Evolutionary conservation across 1,284 basidiomycete species (phyloP), one percentile per base, ranked within the genome.

Genomic region (Cryptococcus hybrid): DNA sequence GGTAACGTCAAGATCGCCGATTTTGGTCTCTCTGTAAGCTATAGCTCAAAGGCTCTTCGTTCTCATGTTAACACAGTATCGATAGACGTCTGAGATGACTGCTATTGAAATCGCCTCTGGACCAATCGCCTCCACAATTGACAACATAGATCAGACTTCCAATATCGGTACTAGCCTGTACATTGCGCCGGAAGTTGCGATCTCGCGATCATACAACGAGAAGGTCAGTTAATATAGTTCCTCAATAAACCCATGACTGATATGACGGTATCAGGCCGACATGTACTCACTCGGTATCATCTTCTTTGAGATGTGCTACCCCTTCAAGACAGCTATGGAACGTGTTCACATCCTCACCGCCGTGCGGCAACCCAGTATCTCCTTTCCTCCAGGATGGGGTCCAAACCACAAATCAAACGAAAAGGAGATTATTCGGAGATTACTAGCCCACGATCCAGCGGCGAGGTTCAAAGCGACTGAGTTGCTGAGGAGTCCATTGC

Each of bases 241-340:
- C 18, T 24, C 15, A 11, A 6, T 9, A 2, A 35, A 11, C 13
- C 13, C 46, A 13, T 37, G 15, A 11, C 7, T 9, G 51, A 11
- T 12, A 43, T 9, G 2, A 5, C 38, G 11, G 15, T 8, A 44
- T 34, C 56, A 96, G 72, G 93, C 93, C 3, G 94, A 98, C 73
- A 88, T 98, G 83, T 98, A 96, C 73, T 94, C 91, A 69, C 84
- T 96, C 5, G 94, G 90, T 39, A 88, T 98, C 67, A 93, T 97
- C 35, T 95, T 97, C 78, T 98, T 98, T 70, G 94, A 98, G 80
- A 96, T 97, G 92, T 92, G 93, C 72, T 92, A 88, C 49, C 71
- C 80, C 68, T 95, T 96, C 78, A 82, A 84, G n/a, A 97, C 94
- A 0, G 87, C 85, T 2, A 85, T 90, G 54, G 94, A 98, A 73